A percentile compares a stretch with the other conserved stretches of the same genome.
Conservation (phyloP, 768 basidiomycete genomes). For the Podaxis sp. region DNA sequence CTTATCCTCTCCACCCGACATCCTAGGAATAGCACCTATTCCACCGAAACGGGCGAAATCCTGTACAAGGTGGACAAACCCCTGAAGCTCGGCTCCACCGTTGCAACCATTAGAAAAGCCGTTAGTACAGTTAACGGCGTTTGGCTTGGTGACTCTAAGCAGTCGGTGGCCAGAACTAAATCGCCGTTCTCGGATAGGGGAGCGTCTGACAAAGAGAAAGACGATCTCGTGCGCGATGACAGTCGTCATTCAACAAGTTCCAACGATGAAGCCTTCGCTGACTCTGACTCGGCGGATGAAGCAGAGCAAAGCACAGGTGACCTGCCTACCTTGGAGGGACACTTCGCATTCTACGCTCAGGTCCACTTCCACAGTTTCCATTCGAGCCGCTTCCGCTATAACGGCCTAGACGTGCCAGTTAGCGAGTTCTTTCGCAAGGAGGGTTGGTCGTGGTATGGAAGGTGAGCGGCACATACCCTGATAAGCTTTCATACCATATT, state of each 20-base stretch:
- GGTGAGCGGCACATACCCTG: constrained; percentile 8
- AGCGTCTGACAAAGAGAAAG: neutral
- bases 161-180: neutral
- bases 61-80: constrained; percentile 23
- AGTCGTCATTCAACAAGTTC: neutral
- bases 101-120: constrained; percentile 18
- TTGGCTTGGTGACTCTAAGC: neutral
- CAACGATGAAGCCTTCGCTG: neutral
- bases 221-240: neutral
- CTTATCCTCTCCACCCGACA: constrained; percentile 23
- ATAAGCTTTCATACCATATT: neutral
- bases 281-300: neutral
- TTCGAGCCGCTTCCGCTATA: neutral
- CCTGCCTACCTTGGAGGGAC: neutral
- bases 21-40: constrained; percentile 23
- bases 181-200: neutral
- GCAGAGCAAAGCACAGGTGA: neutral
- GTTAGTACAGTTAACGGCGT: constrained; percentile 5
- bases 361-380: constrained; percentile 18
- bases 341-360: constrained; percentile 14
- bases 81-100: neutral
- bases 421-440: constrained; percentile 9
- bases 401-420: constrained; percentile 4
- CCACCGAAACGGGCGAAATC: constrained; percentile 20
- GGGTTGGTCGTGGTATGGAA: constrained; percentile 15